Evolutionary conservation across 139 green algal genomes (phyloP).

Genomic region (Volvox africanus): DNA sequence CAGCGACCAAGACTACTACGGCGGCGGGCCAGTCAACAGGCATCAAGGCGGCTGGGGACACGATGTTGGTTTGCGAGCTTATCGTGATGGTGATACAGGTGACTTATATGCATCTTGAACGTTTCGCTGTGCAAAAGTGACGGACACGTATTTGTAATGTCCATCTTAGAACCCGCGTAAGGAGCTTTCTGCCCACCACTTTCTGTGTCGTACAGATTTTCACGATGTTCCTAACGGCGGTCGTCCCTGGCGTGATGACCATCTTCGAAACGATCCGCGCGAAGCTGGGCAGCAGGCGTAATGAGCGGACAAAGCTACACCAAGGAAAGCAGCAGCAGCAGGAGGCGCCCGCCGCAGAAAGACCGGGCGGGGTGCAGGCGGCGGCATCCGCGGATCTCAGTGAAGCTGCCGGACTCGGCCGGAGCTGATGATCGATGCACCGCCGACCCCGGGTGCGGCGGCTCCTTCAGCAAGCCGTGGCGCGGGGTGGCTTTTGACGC

Average conservation of each 20-base stretch:
- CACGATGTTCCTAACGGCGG: not conserved
- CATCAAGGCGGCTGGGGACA: slow-evolving; percentile 1
- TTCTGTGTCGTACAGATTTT: not conserved
- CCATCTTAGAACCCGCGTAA: no score
- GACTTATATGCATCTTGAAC: no score
- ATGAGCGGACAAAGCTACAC: not conserved
- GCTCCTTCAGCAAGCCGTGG: no score
- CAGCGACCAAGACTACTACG: not conserved
- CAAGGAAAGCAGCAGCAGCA: not conserved
- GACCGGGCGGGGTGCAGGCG: not conserved
- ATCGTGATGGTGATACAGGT: slow-evolving; percentile 12
- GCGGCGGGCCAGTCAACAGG: no score
- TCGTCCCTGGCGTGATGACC: not conserved
- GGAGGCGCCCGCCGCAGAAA: not conserved
- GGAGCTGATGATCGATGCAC: no score
- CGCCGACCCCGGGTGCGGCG: no score
- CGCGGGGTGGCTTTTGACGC: no score
- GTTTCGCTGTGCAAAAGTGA: no score
- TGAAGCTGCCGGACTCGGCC: not conserved
- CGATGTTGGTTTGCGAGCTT: slow-evolving; percentile 36
- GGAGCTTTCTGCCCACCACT: no score
- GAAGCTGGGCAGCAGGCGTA: not conserved
- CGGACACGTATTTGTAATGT: no score
- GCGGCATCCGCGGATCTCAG: not conserved
- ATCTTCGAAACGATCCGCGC: not conserved